Conservation (phyloP, 345 rosid species). For the Salix dunnii region DNA sequence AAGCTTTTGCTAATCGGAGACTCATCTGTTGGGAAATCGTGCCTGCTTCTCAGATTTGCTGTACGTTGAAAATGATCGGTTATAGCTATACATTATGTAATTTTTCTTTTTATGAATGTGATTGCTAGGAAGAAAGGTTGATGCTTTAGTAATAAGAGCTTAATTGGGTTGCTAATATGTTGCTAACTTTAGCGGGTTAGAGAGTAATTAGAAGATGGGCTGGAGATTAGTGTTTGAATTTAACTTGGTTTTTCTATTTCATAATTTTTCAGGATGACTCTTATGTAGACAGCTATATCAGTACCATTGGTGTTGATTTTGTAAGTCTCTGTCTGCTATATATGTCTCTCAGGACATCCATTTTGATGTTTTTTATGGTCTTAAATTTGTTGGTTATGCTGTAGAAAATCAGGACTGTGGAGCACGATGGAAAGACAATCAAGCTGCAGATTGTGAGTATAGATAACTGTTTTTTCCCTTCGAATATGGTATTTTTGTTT, state of each 20-base stretch:
- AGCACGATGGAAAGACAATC: slow-evolving; percentile 83
- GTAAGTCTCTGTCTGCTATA: slow-evolving; percentile 26
- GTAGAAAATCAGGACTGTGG: slow-evolving; percentile 92
- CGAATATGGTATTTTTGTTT: neutral
- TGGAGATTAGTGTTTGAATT: neutral
- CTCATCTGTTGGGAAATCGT: slow-evolving; percentile 80
- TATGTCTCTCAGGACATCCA: neutral
- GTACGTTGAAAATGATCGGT: slow-evolving; percentile 29
- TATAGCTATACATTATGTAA: neutral
- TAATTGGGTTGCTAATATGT: neutral
- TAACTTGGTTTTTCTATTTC: neutral
- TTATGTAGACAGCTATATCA: slow-evolving; percentile 65
- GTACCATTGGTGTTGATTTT: slow-evolving; percentile 77
- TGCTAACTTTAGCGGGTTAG: neutral
- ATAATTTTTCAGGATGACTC: slow-evolving; percentile 55
- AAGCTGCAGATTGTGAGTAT: slow-evolving; percentile 67
- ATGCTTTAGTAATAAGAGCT: neutral
- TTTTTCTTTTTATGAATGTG: neutral
- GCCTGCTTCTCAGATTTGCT: slow-evolving; percentile 75
- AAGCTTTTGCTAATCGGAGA: slow-evolving; percentile 80
- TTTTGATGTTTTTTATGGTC: neutral
- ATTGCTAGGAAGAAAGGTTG: neutral
- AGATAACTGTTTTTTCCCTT: slow-evolving; percentile 1
- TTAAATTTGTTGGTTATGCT: neutral
- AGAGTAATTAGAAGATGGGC: neutral